phyloP scores from a whole-genome alignment of 2,329 filamentous ascomycete species.

The Trichoderma aggressivum region DNA sequence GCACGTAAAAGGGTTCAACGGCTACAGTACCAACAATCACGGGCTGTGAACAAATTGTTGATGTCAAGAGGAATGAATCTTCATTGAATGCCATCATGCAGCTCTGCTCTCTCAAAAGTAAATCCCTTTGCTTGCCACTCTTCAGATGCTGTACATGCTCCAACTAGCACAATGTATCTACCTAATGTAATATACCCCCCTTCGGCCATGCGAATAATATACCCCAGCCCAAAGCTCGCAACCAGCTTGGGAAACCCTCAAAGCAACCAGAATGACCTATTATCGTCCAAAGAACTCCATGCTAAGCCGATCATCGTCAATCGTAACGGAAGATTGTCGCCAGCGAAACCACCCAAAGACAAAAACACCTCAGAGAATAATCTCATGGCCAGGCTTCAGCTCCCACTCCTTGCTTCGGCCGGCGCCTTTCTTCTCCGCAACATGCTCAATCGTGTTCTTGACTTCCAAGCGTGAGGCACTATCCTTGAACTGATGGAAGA shows the following conservation, averaged over 20 bases:
- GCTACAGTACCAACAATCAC: neutral
- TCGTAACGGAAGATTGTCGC: conserved; percentile 11
- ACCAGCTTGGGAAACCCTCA: neutral
- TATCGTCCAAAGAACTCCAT: conserved; percentile 16
- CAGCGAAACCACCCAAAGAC: neutral
- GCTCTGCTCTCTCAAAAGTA: neutral
- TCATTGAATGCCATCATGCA: neutral
- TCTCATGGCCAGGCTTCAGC: conserved; percentile 39
- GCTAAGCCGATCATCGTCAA: conserved; percentile 18
- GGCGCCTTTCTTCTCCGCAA: conserved; percentile 39
- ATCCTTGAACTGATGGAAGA: conserved; percentile 39
- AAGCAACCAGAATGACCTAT: neutral
- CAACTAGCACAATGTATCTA: neutral
- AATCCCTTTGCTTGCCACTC: neutral
- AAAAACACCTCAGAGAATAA: conserved; percentile 26
- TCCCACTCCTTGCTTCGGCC: conserved; percentile 39
- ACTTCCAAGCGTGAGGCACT: conserved; percentile 38
- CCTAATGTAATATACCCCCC: neutral
- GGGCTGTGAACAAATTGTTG: neutral
- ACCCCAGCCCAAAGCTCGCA: neutral
- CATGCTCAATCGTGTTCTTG: conserved; percentile 41
- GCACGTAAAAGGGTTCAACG: neutral
- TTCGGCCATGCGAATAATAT: neutral
- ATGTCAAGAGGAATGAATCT: neutral
- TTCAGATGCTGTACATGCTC: neutral